phyloP scores from a whole-genome alignment of 2,329 filamentous ascomycete species.

The Pezicula radicicola region DNA sequence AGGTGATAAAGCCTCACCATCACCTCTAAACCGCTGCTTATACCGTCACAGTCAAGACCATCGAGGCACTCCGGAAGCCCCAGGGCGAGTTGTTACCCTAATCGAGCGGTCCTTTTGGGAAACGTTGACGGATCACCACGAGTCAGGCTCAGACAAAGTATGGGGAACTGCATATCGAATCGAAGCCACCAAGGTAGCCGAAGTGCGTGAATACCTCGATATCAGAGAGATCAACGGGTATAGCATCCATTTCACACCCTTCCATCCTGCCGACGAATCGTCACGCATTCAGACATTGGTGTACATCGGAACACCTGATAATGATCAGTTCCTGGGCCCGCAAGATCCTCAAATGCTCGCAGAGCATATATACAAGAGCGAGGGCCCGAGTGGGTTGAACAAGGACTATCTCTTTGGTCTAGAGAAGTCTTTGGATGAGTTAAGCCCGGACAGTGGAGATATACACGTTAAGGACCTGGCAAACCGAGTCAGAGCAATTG shows the following conservation, averaged over 20 bases:
- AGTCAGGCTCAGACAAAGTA: conserved; percentile 63
- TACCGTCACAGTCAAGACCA: conserved; percentile 73
- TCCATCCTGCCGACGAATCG: conserved; percentile 54
- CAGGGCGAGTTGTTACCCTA: conserved; percentile 89
- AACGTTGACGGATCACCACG: conserved; percentile 63
- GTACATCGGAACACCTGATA: conserved; percentile 92
- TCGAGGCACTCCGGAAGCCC: conserved; percentile 81
- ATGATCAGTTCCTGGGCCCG: conserved; percentile 85
- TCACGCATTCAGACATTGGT: conserved; percentile 59
- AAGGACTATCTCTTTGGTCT: conserved; percentile 83
- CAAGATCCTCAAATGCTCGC: conserved; percentile 78
- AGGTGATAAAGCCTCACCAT: conserved; percentile 25
- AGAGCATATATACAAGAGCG: conserved; percentile 72
- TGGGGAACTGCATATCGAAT: conserved; percentile 96
- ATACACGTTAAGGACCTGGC: conserved; percentile 83
- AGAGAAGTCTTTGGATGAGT: conserved; percentile 67
- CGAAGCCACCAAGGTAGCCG: conserved; percentile 63
- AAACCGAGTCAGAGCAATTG: conserved; percentile 63
- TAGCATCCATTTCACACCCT: conserved; percentile 85
- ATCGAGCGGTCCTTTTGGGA: conserved; percentile 85
- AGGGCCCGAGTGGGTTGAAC: conserved; percentile 85
- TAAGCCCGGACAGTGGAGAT: conserved; percentile 77
- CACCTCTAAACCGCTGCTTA: conserved; percentile 8
- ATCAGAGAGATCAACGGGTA: conserved; percentile 98
- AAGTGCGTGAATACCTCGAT: conserved; percentile 88